phyloP scores from a whole-genome alignment of 2,329 filamentous ascomycete genomes.

The Stromatinia cepivora region DNA sequence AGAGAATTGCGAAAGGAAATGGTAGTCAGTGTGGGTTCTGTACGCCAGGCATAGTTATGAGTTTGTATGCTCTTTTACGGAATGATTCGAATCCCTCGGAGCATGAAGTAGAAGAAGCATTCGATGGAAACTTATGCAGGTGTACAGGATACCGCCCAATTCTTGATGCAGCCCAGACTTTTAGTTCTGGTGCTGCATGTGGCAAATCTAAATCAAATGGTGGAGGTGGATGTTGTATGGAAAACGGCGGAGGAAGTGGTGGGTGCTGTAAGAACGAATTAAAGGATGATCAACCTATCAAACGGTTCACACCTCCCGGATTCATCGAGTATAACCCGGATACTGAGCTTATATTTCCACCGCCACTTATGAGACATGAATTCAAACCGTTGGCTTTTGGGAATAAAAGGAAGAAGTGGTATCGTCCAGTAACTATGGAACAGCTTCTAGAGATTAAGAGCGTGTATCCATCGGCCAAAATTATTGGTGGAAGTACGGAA shows the following conservation, averaged over 20 bases:
- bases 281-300: conserved; percentile 55
- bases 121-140: conserved; percentile 91
- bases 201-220: conserved; percentile 52
- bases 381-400: conserved; percentile 83
- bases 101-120: conserved; percentile 89
- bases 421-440: conserved; percentile 79
- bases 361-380: conserved; percentile 77
- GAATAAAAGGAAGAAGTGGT: conserved; percentile 94
- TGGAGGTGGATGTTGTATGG: conserved; percentile 69
- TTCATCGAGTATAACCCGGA: conserved; percentile 95
- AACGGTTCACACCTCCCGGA: conserved; percentile 77
- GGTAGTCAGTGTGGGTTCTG: conserved; percentile 94
- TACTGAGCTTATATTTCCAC: conserved; percentile 93
- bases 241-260: conserved; percentile 52
- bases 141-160: conserved; percentile 96
- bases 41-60: conserved; percentile 97
- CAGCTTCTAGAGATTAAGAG: conserved; percentile 92
- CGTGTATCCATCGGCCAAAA: conserved; percentile 80
- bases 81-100: conserved; percentile 78
- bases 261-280: conserved; percentile 68
- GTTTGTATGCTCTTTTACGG: conserved; percentile 85
- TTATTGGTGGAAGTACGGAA: conserved; percentile 94
- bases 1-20: conserved; percentile 86
- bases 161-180: conserved; percentile 88
- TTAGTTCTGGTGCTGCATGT: conserved; percentile 56